These are phyloP conservation scores for Aspergillus aculeatinus DNA, from an alignment of 2,329 filamentous ascomycete species.

Conservation along the genomic window DNA sequence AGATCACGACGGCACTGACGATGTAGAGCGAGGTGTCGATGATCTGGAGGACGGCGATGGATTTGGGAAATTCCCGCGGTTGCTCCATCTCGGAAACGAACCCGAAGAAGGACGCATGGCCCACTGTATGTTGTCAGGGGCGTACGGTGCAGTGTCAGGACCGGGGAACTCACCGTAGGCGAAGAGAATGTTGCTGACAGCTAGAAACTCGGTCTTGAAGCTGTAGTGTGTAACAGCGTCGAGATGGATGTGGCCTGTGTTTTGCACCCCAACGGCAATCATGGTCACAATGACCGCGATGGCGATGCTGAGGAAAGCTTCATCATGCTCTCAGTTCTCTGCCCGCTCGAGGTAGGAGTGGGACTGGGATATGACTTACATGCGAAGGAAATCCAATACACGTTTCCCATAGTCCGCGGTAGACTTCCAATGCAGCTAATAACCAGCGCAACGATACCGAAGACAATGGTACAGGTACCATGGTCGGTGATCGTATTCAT, in stretches of 20 bases:
- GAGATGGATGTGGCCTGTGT: slow-evolving; percentile 39
- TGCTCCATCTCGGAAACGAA: slow-evolving; percentile 65
- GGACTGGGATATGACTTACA: slow-evolving; percentile 40
- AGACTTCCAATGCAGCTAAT: slow-evolving; percentile 60
- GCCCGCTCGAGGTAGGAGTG: not conserved
- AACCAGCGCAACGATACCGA: slow-evolving; percentile 58
- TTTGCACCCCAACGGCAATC: slow-evolving; percentile 59
- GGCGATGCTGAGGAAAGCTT: slow-evolving; percentile 58
- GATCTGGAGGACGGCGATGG: slow-evolving; percentile 62
- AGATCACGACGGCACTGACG: slow-evolving; percentile 65
- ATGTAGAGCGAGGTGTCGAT: slow-evolving; percentile 64
- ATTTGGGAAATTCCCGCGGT: slow-evolving; percentile 60
- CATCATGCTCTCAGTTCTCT: not conserved
- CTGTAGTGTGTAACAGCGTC: slow-evolving; percentile 41
- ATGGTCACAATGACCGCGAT: slow-evolving; percentile 65
- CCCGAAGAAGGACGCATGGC: slow-evolving; percentile 65
- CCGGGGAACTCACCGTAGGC: slow-evolving; percentile 54
- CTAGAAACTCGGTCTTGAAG: slow-evolving; percentile 58
- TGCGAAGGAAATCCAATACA: slow-evolving; percentile 60
- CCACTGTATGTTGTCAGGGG: slow-evolving; percentile 29
- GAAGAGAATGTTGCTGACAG: slow-evolving; percentile 67
- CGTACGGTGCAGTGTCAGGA: not conserved
- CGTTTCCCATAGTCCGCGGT: slow-evolving; percentile 61
- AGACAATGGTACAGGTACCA: slow-evolving; percentile 62
- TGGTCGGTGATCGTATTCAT: slow-evolving; percentile 64